Evolutionary conservation across 2,329 filamentous ascomycete species (phyloP), one percentile per base, ranked within the genome.

Genomic region (Chrysosphaeria jannelii): DNA sequence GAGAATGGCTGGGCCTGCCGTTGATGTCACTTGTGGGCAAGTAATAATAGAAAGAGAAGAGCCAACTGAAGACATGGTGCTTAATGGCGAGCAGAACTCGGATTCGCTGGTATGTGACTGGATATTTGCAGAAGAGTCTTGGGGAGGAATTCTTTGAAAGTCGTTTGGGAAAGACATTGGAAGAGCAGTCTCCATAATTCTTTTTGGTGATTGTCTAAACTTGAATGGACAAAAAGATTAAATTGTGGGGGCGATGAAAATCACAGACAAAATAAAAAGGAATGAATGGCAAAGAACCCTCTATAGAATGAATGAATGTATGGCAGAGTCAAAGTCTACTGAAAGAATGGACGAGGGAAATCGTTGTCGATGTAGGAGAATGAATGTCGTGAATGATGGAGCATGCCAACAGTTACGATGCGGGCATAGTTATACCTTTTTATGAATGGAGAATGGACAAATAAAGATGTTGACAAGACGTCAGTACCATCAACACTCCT

Each of bases 101-200:
- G 50, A 44, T 14, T 45, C 14, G 22, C 22, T 27, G 28, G 23
- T 10, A 27, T 28, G 29, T 10, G 27, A 36, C 34, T 60, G 55
- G 22, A 47, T 42, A 37, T 60, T 61, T 33, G 50, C 48, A 8
- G 47, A 52, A 11, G 51, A 47, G 34, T 61, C 55, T 27, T 50
- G 43, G 18, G 61, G 45, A 14, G 56, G 54, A 28, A 48, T 41
- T 28, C 50, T 35, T 31, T 43, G 42, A 31, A n/a, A n/a, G n/a
- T n/a, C n/a, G n/a, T n/a, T n/a, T n/a, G n/a, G n/a, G n/a, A n/a
- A n/a, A n/a, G n/a, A n/a, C n/a, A n/a, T n/a, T n/a, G n/a, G n/a
- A n/a, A n/a, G n/a, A n/a, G n/a, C n/a, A n/a, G n/a, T n/a, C n/a
- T n/a, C n/a, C n/a, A n/a, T n/a, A n/a, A n/a, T n/a, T n/a, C n/a